Conservation (phyloP, 106 monocot genomes). For the Allium sativum region DNA sequence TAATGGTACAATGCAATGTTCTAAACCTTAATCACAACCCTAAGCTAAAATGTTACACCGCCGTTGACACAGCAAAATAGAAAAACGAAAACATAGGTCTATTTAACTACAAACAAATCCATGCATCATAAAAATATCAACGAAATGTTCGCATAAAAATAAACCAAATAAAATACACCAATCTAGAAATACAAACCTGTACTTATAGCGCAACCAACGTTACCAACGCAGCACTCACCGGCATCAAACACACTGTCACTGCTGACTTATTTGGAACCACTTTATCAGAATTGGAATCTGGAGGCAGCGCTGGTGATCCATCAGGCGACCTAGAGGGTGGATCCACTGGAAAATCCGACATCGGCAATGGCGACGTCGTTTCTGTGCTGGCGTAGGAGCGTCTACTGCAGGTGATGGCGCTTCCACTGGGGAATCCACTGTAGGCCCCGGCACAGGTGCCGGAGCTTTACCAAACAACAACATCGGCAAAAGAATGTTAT, state of each 20-base stretch:
- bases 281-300: conserved; percentile 16
- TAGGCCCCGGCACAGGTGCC: no score
- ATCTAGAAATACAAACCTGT: no score
- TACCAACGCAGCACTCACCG: not conserved
- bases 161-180: no score
- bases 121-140: not conserved
- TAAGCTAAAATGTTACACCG: no score
- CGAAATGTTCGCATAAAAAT: not conserved
- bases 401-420: no score
- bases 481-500: no score
- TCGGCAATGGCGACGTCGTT: no score
- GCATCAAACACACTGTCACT: not conserved
- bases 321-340: conserved; percentile 28
- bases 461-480: no score
- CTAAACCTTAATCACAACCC: no score
- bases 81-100: not conserved
- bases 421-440: no score
- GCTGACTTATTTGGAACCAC: conserved; percentile 6
- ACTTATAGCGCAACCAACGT: not conserved
- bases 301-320: conserved; percentile 14
- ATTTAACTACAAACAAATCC: conserved; percentile 1
- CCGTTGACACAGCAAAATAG: no score
- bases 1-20: not conserved
- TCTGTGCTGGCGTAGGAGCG: no score
- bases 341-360: conserved; percentile 12